Evolutionary conservation across 1,284 basidiomycete species (phyloP).

Genomic region (Ceratobasidium sp.): DNA sequence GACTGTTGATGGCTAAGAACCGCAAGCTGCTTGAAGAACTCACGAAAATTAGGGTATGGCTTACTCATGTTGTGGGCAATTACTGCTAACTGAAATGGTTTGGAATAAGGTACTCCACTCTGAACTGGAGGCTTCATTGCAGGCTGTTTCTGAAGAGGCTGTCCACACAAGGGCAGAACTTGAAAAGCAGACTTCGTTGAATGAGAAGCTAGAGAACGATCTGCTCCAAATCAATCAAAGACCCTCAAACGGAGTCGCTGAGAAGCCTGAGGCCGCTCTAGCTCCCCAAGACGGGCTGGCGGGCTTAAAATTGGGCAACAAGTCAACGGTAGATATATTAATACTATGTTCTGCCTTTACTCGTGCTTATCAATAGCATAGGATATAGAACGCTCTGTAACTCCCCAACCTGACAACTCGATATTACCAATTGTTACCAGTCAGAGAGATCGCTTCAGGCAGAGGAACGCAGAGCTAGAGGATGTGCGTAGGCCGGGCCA

Average conservation of each 20-base stretch:
- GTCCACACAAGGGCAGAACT: conserved; percentile 69
- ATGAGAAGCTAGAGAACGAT: conserved; percentile 92
- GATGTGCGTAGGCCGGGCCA: conserved; percentile 62
- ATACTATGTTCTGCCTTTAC: not conserved
- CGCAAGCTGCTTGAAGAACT: conserved; percentile 93
- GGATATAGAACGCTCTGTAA: conserved; percentile 44
- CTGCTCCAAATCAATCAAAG: conserved; percentile 77
- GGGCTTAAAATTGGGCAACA: conserved; percentile 74
- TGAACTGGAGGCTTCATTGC: conserved; percentile 76
- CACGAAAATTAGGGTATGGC: conserved; percentile 82
- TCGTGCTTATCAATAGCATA: not conserved
- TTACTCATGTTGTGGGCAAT: not conserved
- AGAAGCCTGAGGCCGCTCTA: conserved; percentile 44
- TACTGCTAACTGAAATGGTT: not conserved
- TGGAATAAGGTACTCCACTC: conserved; percentile 74
- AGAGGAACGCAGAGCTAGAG: conserved; percentile 95
- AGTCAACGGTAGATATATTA: conserved; percentile 54
- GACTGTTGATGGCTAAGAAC: conserved; percentile 91
- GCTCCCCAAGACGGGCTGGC: conserved; percentile 63
- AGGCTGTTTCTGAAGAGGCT: conserved; percentile 66
- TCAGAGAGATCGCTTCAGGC: conserved; percentile 94
- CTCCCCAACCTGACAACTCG: conserved; percentile 69
- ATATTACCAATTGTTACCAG: conserved; percentile 96
- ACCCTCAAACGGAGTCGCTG: conserved; percentile 47
- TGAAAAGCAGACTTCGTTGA: conserved; percentile 77